A percentile compares a stretch with the other conserved stretches of the same genome.
Evolutionary conservation across 345 rosid genomes (phyloP).

Genomic region (Geranium rotundifolium): DNA sequence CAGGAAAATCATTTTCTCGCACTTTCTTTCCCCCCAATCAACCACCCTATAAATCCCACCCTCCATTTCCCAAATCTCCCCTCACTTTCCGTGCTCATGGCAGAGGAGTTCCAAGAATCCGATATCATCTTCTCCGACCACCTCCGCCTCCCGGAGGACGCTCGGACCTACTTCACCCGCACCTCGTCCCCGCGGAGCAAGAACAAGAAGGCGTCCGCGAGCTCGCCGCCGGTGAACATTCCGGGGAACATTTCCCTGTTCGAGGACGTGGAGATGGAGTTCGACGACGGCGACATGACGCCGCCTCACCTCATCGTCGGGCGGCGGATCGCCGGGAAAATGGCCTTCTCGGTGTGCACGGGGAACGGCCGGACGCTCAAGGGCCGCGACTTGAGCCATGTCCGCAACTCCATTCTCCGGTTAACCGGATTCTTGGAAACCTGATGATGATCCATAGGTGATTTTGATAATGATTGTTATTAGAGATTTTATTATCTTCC

Average conservation of each 20-base stretch:
- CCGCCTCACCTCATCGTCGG: constrained; percentile 56
- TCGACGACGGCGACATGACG: constrained; percentile 18
- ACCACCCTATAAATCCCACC: too few relatives aligned
- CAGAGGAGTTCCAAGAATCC: constrained; percentile 40
- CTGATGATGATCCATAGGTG: too few relatives aligned
- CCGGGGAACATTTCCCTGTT: constrained; percentile 13
- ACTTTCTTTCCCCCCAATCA: too few relatives aligned
- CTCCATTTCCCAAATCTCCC: not conserved
- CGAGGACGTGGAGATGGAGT: constrained; percentile 18
- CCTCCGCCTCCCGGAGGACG: constrained; percentile 2
- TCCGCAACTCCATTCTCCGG: constrained; percentile 67
- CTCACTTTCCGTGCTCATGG: constrained; percentile 3
- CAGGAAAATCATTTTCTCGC: too few relatives aligned
- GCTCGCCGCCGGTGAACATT: constrained; percentile 24
- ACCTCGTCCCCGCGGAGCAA: constrained; percentile 9
- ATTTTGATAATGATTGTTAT: too few relatives aligned
- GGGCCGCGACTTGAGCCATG: constrained; percentile 72
- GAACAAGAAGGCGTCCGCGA: not conserved
- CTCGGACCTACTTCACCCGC: constrained; percentile 5
- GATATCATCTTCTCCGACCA: constrained; percentile 32
- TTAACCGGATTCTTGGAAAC: constrained; percentile 84
- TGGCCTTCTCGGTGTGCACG: constrained; percentile 66
- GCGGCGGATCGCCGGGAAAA: constrained; percentile 38
- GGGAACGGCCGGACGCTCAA: constrained; percentile 77
- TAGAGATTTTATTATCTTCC: too few relatives aligned